Conservation (phyloP, 2,329 filamentous ascomycete species). For the Botrytis porri region DNA sequence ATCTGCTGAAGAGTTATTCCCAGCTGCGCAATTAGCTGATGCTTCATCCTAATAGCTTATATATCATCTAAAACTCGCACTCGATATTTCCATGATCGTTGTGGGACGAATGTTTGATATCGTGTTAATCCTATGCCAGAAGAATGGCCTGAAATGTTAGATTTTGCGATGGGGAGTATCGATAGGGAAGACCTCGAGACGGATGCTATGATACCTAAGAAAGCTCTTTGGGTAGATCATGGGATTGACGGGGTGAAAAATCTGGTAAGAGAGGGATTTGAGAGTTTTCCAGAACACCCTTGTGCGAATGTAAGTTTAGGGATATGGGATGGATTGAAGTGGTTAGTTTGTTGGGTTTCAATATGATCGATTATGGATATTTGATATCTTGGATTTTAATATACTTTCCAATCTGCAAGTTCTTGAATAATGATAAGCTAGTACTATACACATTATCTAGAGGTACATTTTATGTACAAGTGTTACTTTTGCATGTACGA, state of each 20-base stretch:
- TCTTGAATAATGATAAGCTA: too few species aligned
- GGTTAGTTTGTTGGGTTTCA: neutral
- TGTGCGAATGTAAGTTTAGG: neutral
- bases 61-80: rapidly evolving
- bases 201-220: neutral
- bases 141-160: neutral
- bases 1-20: neutral
- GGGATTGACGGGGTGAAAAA: neutral
- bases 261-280: neutral
- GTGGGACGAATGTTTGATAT: neutral
- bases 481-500: neutral
- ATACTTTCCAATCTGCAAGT: too few species aligned
- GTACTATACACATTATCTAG: too few species aligned
- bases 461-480: too few species aligned
- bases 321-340: neutral
- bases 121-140: neutral
- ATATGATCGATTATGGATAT: rapidly evolving
- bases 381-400: too few species aligned
- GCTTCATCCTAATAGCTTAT: neutral
- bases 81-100: neutral
- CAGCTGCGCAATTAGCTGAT: too few species aligned
- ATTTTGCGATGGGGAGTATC: neutral
- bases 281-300: neutral
- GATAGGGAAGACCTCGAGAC: neutral
- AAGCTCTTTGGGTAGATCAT: neutral